Evolutionary conservation across 2,329 filamentous ascomycete genomes (phyloP), one percentile per base, ranked within the genome.

Genomic region (Anthostomella pinea): DNA sequence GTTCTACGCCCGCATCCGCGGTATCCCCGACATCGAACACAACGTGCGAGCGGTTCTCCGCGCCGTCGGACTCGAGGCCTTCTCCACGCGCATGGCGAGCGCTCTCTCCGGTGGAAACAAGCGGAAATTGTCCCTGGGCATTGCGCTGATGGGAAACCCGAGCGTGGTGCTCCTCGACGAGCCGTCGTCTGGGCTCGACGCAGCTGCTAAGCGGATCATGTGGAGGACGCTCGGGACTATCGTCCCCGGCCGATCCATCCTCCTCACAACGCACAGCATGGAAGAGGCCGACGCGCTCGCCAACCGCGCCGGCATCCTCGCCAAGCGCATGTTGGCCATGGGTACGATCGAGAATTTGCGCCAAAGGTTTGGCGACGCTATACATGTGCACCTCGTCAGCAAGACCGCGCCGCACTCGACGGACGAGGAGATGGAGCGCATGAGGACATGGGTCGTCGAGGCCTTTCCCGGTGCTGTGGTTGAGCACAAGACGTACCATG

Each of bases 251-350:
- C 77, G 90, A n/a, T 86, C 83, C 0, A 78, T 96, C 11, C 71
- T 97, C 2, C 74, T 97, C 13, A 96, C 91, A 0, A 96, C 91
- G 0, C 91, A 97, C 61, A 87, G 80, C 31, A 95, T 96, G 89
- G 90, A 96, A 60, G 91, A 96, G 64, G 91, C 90, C 1, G 88
- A 95, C 54, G 89, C 89, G 1, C 72, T 97, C 3, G 90, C 90
- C 0, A 81, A 80, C 19, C 76, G 88, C 2, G 88, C 85, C 0
- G 91, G 88, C 9, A 95, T 97, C 49, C 80, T 97, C 65, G 87
- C 89, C 7, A 77, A 79, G 50, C 75, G 81, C 20, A 94, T 96
- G 88, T 72, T 96, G 15, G 90, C 89, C 0, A 71, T 93, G 7
- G 90, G 90, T 4, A 85, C 82, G 0, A 83, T 81, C 1, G 80